A percentile compares a stretch with the other conserved stretches of the same genome.
Evolutionary conservation across 176 grass and related monocot species (phyloP).

Genomic region (Pontederia crassipes): DNA sequence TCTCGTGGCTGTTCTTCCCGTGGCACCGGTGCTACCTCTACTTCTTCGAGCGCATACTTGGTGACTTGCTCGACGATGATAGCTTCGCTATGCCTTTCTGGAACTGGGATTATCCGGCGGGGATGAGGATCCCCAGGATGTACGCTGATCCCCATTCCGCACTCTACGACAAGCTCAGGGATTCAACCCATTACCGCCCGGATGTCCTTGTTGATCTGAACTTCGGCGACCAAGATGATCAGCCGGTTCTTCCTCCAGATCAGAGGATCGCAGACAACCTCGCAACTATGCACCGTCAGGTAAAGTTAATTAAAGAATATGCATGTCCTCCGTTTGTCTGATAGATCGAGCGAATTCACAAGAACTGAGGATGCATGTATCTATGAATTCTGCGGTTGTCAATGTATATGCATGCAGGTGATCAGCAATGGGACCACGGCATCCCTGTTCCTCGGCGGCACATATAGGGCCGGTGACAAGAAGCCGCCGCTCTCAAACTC

Average conservation of each 20-base stretch:
- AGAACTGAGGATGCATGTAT: no score
- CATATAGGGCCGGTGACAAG: conserved; percentile 21
- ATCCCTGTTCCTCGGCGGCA: conserved; percentile 27
- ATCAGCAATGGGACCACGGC: conserved; percentile 5
- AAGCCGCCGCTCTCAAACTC: neutral
- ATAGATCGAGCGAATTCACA: no score
- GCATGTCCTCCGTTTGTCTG: neutral
- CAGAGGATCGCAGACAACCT: conserved; percentile 28
- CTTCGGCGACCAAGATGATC: neutral
- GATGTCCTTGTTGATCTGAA: conserved; percentile 22
- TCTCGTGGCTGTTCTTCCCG: conserved; percentile 54
- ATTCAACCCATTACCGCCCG: conserved; percentile 23
- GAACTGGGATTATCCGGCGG: conserved; percentile 45
- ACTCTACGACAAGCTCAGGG: conserved; percentile 24
- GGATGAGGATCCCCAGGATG: conserved; percentile 33
- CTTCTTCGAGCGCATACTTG: conserved; percentile 60
- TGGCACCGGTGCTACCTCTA: conserved; percentile 57
- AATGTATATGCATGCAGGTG: conserved; percentile 20
- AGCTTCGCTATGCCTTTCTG: conserved; percentile 38
- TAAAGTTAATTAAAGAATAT: neutral
- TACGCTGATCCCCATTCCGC: conserved; percentile 26
- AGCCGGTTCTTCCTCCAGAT: conserved; percentile 12
- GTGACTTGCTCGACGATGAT: conserved; percentile 35
- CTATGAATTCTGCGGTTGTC: neutral
- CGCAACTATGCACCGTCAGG: conserved; percentile 32